Evolutionary conservation across 257 asterid species (phyloP).

Genomic region (Solanum etuberosum): DNA sequence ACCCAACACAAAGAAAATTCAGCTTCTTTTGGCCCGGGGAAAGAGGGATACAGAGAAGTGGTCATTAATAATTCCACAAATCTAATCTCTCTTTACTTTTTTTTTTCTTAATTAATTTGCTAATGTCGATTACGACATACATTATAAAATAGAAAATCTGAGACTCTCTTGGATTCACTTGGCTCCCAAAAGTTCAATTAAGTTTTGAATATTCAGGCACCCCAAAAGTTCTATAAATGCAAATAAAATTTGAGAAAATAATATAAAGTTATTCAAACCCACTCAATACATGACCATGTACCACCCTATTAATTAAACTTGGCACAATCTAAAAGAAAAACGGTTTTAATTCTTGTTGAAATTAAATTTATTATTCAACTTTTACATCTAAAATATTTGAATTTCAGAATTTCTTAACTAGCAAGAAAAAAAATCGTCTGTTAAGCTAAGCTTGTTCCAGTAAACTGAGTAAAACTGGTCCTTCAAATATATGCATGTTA

Average conservation of each 20-base stretch:
- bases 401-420: background rate
- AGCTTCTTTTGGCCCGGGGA: background rate
- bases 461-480: background rate
- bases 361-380: background rate
- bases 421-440: background rate
- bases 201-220: no score
- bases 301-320: background rate
- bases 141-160: background rate
- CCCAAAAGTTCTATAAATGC: background rate
- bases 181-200: background rate
- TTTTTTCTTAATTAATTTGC: background rate
- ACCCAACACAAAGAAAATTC: background rate
- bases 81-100: background rate
- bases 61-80: background rate
- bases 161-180: background rate
- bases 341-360: background rate
- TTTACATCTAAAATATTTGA: no score
- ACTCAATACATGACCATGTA: background rate
- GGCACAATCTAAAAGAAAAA: background rate
- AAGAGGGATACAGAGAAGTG: background rate
- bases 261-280: background rate
- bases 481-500: background rate
- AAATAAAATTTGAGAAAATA: background rate
- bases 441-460: background rate
- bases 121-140: background rate